Base-by-base conservation (phyloP, 208 protist genomes). In the Leishmania lainsoni region DNA sequence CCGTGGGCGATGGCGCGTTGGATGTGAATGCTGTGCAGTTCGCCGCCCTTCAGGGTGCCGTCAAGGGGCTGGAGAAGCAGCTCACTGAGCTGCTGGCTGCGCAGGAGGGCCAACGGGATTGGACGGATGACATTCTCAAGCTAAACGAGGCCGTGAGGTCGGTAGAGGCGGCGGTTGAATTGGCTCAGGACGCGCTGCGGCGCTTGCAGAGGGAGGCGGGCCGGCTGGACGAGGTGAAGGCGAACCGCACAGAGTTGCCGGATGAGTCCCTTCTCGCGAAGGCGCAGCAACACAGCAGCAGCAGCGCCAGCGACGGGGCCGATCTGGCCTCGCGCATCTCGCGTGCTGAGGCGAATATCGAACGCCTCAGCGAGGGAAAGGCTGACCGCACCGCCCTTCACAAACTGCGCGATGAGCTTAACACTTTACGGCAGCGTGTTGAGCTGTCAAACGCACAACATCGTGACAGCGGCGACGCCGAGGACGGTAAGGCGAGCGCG, bases 341-440 rank as follows among this genome's bases (percentile, higher is more conserved):
- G 22, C 80, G 87, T 8, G 72, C 88, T n/a, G 78, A 86, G 61
- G 52, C 73, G 39, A 76, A 73, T 26, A 78, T 92, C 20, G 80
- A 79, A 14, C 72, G 75, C n/a, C 75, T 96, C 29, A 87, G 91
- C 29, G 88, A 93, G 51, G 70, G 81, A 63, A 97, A 97, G 89
- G 94, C 94, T 0, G 90, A 97, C 78, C 83, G 84, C 29, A 73
- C 78, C 10, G 87, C 87, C 2, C 75, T 97, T 51, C 90, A 95
- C 80, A 91, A 87, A n/a, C 83, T 97, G 78, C 87, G 86, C 29
- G 92, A 97, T 65, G 91, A 97, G 17, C 76, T 97, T 10, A 68
- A 84, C 42, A 78, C 91, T 5, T 56, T 95, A 81, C 86, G 88
- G 72, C 86, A 87, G 42, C 85, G 94, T 1, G 76, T 94, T 42